Conservation (phyloP, 2,329 filamentous ascomycete species). For the Claviceps quebecensis region DNA sequence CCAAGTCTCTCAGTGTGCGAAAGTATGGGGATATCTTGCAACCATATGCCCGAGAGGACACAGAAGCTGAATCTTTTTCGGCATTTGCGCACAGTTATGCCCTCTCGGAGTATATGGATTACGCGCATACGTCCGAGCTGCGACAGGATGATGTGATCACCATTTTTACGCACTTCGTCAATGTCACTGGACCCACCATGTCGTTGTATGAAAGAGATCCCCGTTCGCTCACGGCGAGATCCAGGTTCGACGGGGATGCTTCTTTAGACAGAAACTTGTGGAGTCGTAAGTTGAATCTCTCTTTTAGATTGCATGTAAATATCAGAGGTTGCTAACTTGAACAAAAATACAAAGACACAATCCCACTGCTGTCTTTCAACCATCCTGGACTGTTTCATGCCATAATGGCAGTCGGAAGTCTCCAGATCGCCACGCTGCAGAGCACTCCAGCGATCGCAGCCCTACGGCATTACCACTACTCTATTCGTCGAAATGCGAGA, state of each 20-base stretch:
- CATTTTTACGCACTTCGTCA: conserved; percentile 85
- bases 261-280: conserved; percentile 51
- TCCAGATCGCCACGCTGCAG: conserved; percentile 79
- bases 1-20: conserved; percentile 7
- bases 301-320: neutral
- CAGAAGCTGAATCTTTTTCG: conserved; percentile 34
- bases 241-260: conserved; percentile 45
- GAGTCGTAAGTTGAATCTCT: conserved; percentile 34
- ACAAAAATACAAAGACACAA: conserved; percentile 41
- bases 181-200: conserved; percentile 72
- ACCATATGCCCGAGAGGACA: conserved; percentile 20
- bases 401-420: conserved; percentile 71
- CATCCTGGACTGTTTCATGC: conserved; percentile 82
- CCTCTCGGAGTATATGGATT: conserved; percentile 53
- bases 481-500: conserved; percentile 62
- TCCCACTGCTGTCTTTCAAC: conserved; percentile 70
- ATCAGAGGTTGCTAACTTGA: neutral
- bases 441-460: conserved; percentile 62
- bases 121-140: conserved; percentile 54
- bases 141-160: conserved; percentile 67
- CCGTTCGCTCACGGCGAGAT: conserved; percentile 48
- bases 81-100: conserved; percentile 33
- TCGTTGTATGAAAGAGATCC: conserved; percentile 79
- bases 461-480: conserved; percentile 82
- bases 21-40: conserved; percentile 23